Evolutionary conservation across 2,329 filamentous ascomycete species (phyloP), one percentile per base, ranked within the genome.

Genomic region (Colletotrichum sp.): DNA sequence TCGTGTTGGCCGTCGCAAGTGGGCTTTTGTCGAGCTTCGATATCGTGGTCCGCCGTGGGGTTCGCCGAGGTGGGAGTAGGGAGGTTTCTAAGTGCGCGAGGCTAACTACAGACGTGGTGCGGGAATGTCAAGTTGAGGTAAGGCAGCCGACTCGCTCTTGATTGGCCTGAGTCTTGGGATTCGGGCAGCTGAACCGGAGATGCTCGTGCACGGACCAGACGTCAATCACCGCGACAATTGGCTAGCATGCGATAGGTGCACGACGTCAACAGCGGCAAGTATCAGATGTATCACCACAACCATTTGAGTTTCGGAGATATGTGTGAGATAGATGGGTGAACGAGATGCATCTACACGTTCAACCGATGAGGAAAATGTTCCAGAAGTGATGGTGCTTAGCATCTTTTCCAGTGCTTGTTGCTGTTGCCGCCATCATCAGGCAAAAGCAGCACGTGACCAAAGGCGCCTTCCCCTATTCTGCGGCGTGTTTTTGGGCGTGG

Each of bases 361-460:
- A 32, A 32, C 12, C 13, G 59, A n/a, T 36, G 18, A 28, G n/a
- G 13, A 21, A 57, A 28, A 16, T 21, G n/a, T 52, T 52, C 44
- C 44, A 52, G 44, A 52, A 52, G 44, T 21, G n/a, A 52, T 52
- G 30, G 60, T 63, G 55, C n/a, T 26, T 59, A 3, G 28, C 24
- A 59, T 18, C 2, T 8, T 26, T 26, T 59, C 55, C 55, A 59
- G 55, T 10, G 21, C 24, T 59, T 18, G 55, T 30, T 26, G 55
- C 24, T 16, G 24, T 26, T 18, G 24, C 18, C 24, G 26, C 24
- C 55, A 28, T 16, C n/a, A 13, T 18, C 21, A 6, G 63, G 8
- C 26, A 57, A 15, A 24, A 10, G 21, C 12, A 15, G 44, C 77
- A 78, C 77, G 77, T 78, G 77, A 78, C 70, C 44, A 16, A n/a